Base-by-base conservation (phyloP, 805 yeast species). In the Candida parachauliodes region DNA sequence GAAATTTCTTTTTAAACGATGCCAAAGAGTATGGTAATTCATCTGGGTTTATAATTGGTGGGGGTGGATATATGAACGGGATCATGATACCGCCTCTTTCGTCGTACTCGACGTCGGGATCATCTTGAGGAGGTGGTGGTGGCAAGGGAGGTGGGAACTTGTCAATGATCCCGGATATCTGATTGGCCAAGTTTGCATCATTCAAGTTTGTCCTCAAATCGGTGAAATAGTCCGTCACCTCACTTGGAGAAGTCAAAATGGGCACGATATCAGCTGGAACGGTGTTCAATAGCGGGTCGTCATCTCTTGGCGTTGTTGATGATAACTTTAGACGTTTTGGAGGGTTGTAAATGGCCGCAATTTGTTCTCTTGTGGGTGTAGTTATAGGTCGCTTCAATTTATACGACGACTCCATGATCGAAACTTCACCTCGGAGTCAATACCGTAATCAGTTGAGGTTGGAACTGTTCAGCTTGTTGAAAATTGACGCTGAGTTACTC, bases 51-150 rank as follows among this genome's bases (percentile, higher is more conserved):
- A 65, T 46, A 4, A 54, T 42, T 4, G 72, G 72, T 4, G 72
- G 67, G 8, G 70, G 65, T 2, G 74, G 74, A 42, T 49, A 68
- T 5, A 68, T 62, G 41, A 68, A 66, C 9, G 74, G 74, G 7
- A 68, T 59, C 70, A 65, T 64, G 2, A 65, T 51, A 0, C 72
- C 71, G 12, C 49, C 47, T 17, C 17, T 23, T 17, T 39, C 39
- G 10, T 37, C 38, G 15, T 37, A 14, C 9, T 24, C 20, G 7
- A 22, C 36, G 14, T 33, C 34, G 10, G 15, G 9, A 6, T 19
- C 11, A 15, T 36, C 36, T 6, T 35, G 11, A 2, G 50, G 48
- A 7, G 35, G 16, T 21, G 42, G 46, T 6, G 72, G 72, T 11
- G 72, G 67, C 14, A 51, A 36, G 4, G 73, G 73, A 1, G 73